A percentile compares a stretch with the other conserved stretches of the same genome.
Evolutionary conservation across 2,329 filamentous ascomycete species (phyloP).

Genomic region (Pseudogymnoascus sp.): DNA sequence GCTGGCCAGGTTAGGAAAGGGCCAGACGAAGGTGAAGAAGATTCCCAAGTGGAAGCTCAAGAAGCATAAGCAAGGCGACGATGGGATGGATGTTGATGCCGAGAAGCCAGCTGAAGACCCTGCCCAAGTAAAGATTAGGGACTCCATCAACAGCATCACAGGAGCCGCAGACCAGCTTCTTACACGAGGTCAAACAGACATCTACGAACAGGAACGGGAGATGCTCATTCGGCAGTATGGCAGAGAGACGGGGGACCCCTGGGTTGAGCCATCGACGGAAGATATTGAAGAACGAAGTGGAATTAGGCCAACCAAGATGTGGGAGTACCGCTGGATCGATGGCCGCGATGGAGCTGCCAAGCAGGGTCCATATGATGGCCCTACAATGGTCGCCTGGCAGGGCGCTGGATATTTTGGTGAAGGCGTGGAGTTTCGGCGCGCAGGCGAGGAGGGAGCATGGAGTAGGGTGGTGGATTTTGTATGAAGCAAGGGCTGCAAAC

Average conservation of each 20-base stretch:
- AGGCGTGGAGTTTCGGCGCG: constrained; percentile 69
- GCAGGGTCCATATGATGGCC: constrained; percentile 80
- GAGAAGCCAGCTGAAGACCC: constrained; percentile 52
- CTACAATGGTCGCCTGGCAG: constrained; percentile 85
- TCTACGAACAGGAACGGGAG: constrained; percentile 86
- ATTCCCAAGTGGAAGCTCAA: constrained; percentile 63
- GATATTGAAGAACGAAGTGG: constrained; percentile 26
- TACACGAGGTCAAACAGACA: constrained; percentile 73
- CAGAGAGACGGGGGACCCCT: constrained; percentile 79
- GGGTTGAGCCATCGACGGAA: constrained; percentile 49
- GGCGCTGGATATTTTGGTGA: constrained; percentile 89
- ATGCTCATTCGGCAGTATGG: constrained; percentile 73
- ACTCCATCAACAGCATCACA: constrained; percentile 73
- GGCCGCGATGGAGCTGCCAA: constrained; percentile 68
- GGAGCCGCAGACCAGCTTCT: constrained; percentile 83
- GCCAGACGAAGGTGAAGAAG: constrained; percentile 51
- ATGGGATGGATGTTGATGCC: constrained; percentile 63
- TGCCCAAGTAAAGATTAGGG: constrained; percentile 60
- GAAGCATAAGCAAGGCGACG: constrained; percentile 49
- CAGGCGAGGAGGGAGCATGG: constrained; percentile 40
- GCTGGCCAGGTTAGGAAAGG: constrained; percentile 68
- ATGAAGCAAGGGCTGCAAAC: constrained; percentile 12
- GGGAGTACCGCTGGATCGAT: constrained; percentile 92
- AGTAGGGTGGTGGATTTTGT: constrained; percentile 28
- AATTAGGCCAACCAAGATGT: constrained; percentile 40